A percentile compares a stretch with the other conserved stretches of the same genome.
Evolutionary conservation across 1,284 basidiomycete species (phyloP).

Genomic region (Marasmius sp.): DNA sequence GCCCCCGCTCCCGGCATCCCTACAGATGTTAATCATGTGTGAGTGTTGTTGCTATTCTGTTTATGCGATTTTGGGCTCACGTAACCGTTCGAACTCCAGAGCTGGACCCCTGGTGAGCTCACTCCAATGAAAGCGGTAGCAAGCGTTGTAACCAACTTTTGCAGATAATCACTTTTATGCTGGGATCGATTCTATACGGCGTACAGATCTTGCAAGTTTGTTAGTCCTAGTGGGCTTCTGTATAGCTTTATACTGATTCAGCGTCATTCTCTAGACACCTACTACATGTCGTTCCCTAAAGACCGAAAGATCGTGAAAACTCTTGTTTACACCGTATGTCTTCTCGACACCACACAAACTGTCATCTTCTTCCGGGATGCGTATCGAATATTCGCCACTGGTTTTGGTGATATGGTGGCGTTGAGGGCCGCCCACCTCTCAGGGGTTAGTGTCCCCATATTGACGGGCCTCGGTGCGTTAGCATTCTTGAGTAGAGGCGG

Average conservation of each 20-base stretch:
- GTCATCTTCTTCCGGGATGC: slow-evolving; percentile 6
- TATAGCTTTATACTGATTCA: neutral
- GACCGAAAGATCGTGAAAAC: slow-evolving; percentile 5
- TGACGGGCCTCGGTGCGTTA: slow-evolving; percentile 7
- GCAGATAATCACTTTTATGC: slow-evolving; percentile 1
- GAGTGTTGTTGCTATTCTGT: neutral
- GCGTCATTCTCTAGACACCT: slow-evolving; percentile 1
- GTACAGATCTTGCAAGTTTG: neutral
- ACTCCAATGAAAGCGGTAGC: no score
- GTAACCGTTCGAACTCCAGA: neutral
- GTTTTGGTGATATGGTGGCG: slow-evolving; percentile 7
- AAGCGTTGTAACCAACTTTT: neutral
- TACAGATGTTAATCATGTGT: neutral
- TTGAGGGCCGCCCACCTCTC: slow-evolving; percentile 2
- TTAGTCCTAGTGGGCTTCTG: neutral
- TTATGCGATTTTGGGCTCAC: neutral
- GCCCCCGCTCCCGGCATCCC: neutral
- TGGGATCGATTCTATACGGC: neutral
- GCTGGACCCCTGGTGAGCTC: neutral
- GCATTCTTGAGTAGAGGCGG: neutral
- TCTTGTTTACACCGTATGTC: slow-evolving; percentile 8
- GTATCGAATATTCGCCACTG: slow-evolving; percentile 3
- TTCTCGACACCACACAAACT: slow-evolving; percentile 8
- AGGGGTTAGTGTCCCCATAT: slow-evolving; percentile 6
- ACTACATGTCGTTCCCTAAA: slow-evolving; percentile 10